phyloP scores from a whole-genome alignment of 2,329 filamentous ascomycete species.

The Arthrobotrys entomopaga region DNA sequence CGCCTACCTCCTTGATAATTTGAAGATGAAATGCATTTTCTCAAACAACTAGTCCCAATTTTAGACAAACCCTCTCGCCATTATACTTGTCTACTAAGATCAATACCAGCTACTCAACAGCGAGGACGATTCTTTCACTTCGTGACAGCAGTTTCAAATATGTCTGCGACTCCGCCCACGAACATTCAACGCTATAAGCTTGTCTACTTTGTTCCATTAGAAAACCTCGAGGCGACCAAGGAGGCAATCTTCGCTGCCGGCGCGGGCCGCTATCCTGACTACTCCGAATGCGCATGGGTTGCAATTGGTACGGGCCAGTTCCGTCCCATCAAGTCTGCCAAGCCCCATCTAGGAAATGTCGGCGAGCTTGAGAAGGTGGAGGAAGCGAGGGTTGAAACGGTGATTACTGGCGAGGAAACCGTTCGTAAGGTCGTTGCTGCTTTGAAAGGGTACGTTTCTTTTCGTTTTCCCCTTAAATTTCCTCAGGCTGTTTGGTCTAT shows the following conservation, averaged over 20 bases:
- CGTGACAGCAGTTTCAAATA: conserved; percentile 1
- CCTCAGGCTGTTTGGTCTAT: no score
- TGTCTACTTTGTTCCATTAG: conserved; percentile 67
- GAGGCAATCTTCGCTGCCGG: conserved; percentile 69
- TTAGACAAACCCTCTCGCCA: conserved; percentile 12
- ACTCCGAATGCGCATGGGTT: conserved; percentile 69
- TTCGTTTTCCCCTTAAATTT: no score
- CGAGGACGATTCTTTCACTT: conserved; percentile 8
- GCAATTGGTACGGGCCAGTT: conserved; percentile 72
- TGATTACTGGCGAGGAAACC: conserved; percentile 71
- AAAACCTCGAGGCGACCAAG: conserved; percentile 67
- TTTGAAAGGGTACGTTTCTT: conserved; percentile 70
- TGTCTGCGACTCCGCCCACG: conserved; percentile 7
- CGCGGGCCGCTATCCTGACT: conserved; percentile 66
- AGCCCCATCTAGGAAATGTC: conserved; percentile 71
- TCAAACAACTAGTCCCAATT: conserved; percentile 21
- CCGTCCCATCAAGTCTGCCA: conserved; percentile 70
- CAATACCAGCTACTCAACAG: conserved; percentile 7
- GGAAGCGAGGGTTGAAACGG: conserved; percentile 72
- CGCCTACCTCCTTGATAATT: no score
- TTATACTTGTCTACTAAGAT: neutral
- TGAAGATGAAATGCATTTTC: conserved; percentile 15
- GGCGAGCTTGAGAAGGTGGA: conserved; percentile 70
- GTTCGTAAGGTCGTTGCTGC: conserved; percentile 70
- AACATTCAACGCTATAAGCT: conserved; percentile 61